Base-by-base conservation (phyloP, 805 yeast species). In the Saccharomycopsis schoenii region DNA sequence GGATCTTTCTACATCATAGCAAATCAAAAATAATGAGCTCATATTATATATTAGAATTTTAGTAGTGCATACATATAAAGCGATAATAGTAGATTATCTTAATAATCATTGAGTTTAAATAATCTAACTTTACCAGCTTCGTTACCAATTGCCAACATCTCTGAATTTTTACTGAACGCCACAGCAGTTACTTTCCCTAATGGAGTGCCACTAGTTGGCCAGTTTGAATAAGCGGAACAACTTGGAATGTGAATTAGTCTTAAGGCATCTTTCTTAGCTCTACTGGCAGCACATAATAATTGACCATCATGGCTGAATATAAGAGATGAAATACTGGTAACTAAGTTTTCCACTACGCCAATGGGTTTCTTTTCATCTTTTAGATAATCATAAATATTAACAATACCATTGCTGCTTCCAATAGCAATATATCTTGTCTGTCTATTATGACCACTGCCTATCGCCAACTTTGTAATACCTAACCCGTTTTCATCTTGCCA, bases 121-220 rank as follows among this genome's bases (percentile, higher is more conserved):
- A 94, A 77, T 66, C 98, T 84, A 9, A 86, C 94, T 69, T 83
- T 85, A 10, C 99, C 99, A 29, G 84, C 89, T 68, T 89, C 96
- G 68, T 92, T 93, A 64, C 97, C 99, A 0, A 90, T 82, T 17
- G 92, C 89, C 57, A 94, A 72, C 85, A 92, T 83, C 72, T 89
- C 94, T 62, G 85, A 83, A 64, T 83, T 82, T 34, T 94, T 90
- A 52, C 96, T 84, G 72, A 93, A 93, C 15, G 83, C 81, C 1
- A 84, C 86, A 17, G 85, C 73, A 0, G 97, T 89, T 40, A 94
- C 97, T 66, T 86, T 84, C n/a, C 99, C 99, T 66, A 94, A 79
- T 11, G 99, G 98, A 0, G 99, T 93, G 5, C 91, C 91, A 58
- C 93, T 85, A 1, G 98, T 94, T 17, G 99, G 99, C 99, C 99